These are phyloP conservation scores for Fusarium poae DNA, from an alignment of 2,329 filamentous ascomycete genomes.

Conservation along the genomic window DNA sequence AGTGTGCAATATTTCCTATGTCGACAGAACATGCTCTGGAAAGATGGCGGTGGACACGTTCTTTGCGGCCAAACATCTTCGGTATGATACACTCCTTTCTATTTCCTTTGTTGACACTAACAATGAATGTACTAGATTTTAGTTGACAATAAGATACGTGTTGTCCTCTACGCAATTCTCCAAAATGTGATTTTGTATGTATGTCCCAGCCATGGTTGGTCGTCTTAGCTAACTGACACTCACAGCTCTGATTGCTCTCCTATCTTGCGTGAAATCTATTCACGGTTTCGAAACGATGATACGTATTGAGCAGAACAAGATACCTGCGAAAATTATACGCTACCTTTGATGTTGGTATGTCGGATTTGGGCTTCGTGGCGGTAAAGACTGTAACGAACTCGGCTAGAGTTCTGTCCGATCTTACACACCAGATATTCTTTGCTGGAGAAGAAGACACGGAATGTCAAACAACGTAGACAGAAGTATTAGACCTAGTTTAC, in stretches of 20 bases:
- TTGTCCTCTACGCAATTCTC: neutral
- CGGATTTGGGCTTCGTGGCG: neutral
- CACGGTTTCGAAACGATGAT: too few relatives aligned
- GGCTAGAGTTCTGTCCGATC: slow-evolving; percentile 11
- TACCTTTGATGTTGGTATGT: neutral
- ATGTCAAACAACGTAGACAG: neutral
- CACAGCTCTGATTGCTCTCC: neutral
- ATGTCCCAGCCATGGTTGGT: neutral
- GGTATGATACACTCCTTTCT: neutral
- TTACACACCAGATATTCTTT: neutral
- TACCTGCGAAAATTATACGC: neutral
- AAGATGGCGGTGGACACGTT: neutral
- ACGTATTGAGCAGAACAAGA: neutral
- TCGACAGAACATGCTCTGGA: neutral
- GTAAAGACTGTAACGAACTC: neutral
- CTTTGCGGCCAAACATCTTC: neutral
- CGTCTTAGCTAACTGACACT: neutral
- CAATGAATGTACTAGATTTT: neutral
- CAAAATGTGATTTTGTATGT: neutral
- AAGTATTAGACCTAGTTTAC: accelerated
- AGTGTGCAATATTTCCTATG: neutral
- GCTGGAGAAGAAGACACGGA: too few relatives aligned
- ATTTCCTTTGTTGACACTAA: neutral
- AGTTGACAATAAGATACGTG: neutral
- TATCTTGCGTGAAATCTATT: neutral